Percentiles rank a stretch among this genome's conserved stretches.
Conservation (phyloP, 2,329 filamentous ascomycete species). For the Diplodia mutila region DNA sequence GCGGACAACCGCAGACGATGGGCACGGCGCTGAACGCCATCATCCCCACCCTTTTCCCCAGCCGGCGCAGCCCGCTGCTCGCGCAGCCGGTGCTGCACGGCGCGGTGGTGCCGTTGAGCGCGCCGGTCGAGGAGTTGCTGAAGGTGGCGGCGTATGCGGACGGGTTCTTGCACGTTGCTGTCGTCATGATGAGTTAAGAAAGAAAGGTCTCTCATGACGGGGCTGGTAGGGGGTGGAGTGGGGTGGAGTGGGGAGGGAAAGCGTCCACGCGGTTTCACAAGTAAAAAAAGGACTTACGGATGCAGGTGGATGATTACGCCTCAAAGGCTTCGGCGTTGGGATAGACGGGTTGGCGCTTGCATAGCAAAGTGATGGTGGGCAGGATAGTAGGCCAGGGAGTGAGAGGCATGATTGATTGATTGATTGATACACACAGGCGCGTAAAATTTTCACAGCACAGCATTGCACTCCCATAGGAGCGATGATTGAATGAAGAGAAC, state of each 20-base stretch:
- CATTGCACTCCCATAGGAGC: background rate
- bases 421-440: background rate
- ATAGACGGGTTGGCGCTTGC: background rate
- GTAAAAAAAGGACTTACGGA: background rate
- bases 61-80: slow-evolving; percentile 78
- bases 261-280: background rate
- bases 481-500: background rate
- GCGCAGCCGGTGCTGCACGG: slow-evolving; percentile 88
- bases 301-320: background rate
- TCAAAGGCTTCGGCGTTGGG: background rate
- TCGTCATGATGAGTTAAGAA: slow-evolving; percentile 67
- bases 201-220: no score
- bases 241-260: no score
- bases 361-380: background rate
- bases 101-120: slow-evolving; percentile 76
- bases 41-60: slow-evolving; percentile 84
- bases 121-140: slow-evolving; percentile 81
- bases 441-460: background rate
- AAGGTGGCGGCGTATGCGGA: slow-evolving; percentile 84
- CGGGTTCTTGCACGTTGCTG: slow-evolving; percentile 84
- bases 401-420: background rate
- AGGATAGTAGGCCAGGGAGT: background rate
- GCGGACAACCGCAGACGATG: slow-evolving; percentile 62
- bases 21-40: slow-evolving; percentile 76
- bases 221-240: no score